Conservation (phyloP, 164 flowering plant species). For the Kalanchoe fedtschenkoi region DNA sequence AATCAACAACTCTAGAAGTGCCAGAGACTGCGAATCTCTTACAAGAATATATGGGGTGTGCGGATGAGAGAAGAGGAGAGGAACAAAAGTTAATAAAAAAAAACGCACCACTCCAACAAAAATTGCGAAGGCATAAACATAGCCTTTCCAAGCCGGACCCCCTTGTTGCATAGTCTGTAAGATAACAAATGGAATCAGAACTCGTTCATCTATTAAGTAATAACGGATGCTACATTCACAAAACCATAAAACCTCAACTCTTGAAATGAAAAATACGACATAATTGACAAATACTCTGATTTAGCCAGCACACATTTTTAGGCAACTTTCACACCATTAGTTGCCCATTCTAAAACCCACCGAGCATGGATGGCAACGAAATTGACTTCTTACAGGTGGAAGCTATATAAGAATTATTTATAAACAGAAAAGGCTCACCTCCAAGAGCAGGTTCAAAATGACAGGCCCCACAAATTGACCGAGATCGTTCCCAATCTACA, state of each 20-base stretch:
- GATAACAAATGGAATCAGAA: background rate
- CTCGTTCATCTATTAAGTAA: background rate
- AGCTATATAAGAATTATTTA: background rate
- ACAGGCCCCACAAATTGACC: slow-evolving; percentile 74
- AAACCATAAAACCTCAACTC: background rate
- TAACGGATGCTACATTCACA: background rate
- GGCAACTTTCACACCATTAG: background rate
- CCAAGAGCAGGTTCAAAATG: slow-evolving; percentile 43
- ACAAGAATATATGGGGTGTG: background rate
- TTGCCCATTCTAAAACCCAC: background rate
- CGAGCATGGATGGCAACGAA: background rate
- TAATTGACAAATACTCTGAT: too few species aligned
- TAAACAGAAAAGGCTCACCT: slow-evolving; percentile 26
- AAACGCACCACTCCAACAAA: slow-evolving; percentile 87
- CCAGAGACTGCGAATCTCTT: background rate
- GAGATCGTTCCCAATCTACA: slow-evolving; percentile 70
- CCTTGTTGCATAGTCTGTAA: slow-evolving; percentile 93
- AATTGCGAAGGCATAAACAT: slow-evolving; percentile 77
- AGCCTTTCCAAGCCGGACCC: slow-evolving; percentile 90
- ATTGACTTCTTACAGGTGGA: background rate
- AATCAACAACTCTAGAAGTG: background rate
- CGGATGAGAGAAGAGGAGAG: background rate
- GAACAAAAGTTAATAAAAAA: too few species aligned
- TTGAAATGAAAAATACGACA: background rate
- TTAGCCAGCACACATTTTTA: background rate